These are phyloP conservation scores for Tylopilus sp. DNA, from an alignment of 768 basidiomycete genomes.

Conservation along the genomic window DNA sequence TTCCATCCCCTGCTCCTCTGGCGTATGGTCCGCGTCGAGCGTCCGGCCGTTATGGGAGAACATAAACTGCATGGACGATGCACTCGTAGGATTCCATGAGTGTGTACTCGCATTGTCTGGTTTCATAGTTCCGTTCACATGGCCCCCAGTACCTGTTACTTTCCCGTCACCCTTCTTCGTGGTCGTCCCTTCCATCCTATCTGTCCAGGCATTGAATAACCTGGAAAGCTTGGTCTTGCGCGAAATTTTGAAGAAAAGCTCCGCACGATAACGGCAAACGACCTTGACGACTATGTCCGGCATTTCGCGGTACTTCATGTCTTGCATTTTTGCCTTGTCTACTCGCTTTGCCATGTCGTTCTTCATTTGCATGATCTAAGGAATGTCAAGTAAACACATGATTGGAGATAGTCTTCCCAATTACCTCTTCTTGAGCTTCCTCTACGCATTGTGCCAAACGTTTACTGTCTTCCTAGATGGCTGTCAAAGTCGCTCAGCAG, in stretches of 20 bases:
- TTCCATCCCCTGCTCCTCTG: slow-evolving; percentile 85
- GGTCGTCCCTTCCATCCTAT: slow-evolving; percentile 70
- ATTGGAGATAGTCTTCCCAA: not conserved
- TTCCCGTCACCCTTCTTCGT: slow-evolving; percentile 44
- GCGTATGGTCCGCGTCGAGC: slow-evolving; percentile 78
- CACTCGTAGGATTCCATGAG: slow-evolving; percentile 36
- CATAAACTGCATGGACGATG: slow-evolving; percentile 68
- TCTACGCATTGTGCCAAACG: slow-evolving; percentile 77
- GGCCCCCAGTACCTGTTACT: slow-evolving; percentile 20
- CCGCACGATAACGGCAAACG: slow-evolving; percentile 83
- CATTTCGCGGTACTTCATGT: slow-evolving; percentile 78
- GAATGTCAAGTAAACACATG: slow-evolving; percentile 3
- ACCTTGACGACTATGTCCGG: slow-evolving; percentile 92
- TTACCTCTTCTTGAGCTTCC: slow-evolving; percentile 81
- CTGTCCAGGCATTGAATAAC: slow-evolving; percentile 85
- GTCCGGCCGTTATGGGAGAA: slow-evolving; percentile 81
- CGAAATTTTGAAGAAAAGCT: slow-evolving; percentile 90
- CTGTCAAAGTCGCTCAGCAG: slow-evolving; percentile 18
- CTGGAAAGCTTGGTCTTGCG: slow-evolving; percentile 84
- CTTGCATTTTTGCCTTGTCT: slow-evolving; percentile 75
- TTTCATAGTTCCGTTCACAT: slow-evolving; percentile 50
- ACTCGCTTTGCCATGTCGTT: slow-evolving; percentile 76
- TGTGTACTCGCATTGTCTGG: slow-evolving; percentile 47
- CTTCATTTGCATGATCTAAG: slow-evolving; percentile 78
- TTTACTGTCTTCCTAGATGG: slow-evolving; percentile 76